Conservation (phyloP, 495 filamentous ascomycete species). For the Immersiella caudata region DNA sequence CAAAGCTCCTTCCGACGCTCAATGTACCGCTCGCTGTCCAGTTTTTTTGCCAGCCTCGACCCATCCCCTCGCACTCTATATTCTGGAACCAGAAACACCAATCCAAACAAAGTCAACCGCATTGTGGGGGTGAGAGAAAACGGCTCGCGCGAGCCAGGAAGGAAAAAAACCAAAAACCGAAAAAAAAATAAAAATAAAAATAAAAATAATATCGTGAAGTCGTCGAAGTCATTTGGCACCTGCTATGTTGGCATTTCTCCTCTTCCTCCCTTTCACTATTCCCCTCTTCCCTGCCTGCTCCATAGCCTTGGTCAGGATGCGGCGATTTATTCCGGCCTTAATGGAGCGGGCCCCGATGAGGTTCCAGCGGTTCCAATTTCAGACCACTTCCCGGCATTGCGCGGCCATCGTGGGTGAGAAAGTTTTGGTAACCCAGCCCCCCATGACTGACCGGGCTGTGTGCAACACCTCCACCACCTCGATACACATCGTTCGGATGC, state of each 20-base stretch:
- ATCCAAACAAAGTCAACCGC: neutral
- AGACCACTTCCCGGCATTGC: conserved; percentile 4
- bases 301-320: neutral
- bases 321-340: neutral
- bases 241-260: too few species aligned
- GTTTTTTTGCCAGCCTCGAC: neutral
- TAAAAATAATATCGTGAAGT: conserved; percentile 5
- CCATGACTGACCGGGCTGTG: conserved; percentile 20
- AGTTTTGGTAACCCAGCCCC: conserved; percentile 15
- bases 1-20: neutral
- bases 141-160: too few species aligned
- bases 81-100: neutral
- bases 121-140: too few species aligned
- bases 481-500: conserved; percentile 30
- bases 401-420: conserved; percentile 16
- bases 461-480: conserved; percentile 19
- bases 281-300: neutral
- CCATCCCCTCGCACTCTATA: neutral
- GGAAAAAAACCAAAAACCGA: neutral
- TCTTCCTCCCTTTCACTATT: neutral
- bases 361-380: conserved; percentile 25
- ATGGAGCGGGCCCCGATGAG: conserved; percentile 22
- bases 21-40: neutral
- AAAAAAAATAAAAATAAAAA: too few species aligned
- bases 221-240: neutral